Conservation (phyloP, 768 basidiomycete species). For the Mycena polygramma region DNA sequence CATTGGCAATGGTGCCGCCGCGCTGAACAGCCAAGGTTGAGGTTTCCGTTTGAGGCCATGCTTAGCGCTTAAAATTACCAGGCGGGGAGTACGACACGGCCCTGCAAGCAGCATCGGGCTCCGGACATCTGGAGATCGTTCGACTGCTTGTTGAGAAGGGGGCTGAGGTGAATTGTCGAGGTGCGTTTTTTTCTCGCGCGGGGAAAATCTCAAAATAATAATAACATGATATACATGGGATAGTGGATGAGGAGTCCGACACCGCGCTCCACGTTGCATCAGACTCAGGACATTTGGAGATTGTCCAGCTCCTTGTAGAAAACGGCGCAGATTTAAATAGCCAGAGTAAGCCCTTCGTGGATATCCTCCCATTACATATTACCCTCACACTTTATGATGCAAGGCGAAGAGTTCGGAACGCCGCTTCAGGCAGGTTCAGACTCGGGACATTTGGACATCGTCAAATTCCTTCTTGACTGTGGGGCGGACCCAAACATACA, state of each 20-base stretch:
- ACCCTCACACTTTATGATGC: neutral
- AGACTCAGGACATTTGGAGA: neutral
- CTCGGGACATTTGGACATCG: neutral
- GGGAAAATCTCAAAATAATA: neutral
- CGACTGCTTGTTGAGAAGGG: neutral
- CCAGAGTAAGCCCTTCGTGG: neutral
- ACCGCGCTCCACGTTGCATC: slow-evolving; percentile 8
- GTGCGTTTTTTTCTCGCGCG: neutral
- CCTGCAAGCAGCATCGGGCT: neutral
- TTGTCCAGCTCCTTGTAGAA: slow-evolving; percentile 3
- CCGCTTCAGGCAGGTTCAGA: slow-evolving; percentile 5
- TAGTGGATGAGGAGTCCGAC: neutral
- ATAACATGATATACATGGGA: neutral
- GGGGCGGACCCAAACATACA: neutral
- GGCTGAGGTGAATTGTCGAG: neutral
- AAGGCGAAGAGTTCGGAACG: slow-evolving; percentile 1
- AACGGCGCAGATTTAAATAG: neutral
- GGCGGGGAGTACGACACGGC: neutral
- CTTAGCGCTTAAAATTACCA: neutral
- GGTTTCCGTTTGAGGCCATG: neutral
- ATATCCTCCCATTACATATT: neutral
- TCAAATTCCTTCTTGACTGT: neutral
- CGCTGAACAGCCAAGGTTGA: neutral
- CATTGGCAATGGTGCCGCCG: slow-evolving; percentile 2
- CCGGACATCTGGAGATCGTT: neutral